Evolutionary conservation across 2,329 filamentous ascomycete genomes (phyloP), one percentile per base, ranked within the genome.

Genomic region (Stagonosporopsis chrysanthemi): DNA sequence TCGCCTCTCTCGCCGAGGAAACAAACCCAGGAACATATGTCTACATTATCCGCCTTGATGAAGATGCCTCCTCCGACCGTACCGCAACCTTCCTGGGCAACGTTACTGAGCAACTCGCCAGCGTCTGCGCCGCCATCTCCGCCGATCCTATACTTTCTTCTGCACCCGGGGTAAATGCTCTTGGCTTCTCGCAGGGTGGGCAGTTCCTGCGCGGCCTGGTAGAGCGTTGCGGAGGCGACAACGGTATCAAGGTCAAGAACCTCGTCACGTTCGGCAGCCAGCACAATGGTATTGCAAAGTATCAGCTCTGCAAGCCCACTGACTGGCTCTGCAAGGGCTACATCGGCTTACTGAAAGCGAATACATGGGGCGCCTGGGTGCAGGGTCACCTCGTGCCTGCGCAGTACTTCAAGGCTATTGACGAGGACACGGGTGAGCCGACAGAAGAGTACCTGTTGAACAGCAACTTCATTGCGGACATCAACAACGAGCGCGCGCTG

Each of bases 161-260:
- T 6, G 90, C 91, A 0, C 90, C 90, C 0, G 91, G 89, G 62
- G 83, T 97, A 72, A 95, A 98, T 77, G 94, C 93, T 31, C 80
- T 99, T 33, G 95, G 95, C 26, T 97, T 99, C 81, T 95, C 90
- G 14, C 95, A 99, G 77, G 95, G 95, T 62, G 95, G 95, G 1
- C 91, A 97, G 75, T 97, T 99, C 80, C 84, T 99, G n/a, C 88
- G 95, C 57, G 95, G 85, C 23, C 93, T 96, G 75, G 82, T 97
- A 63, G 88, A 99, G 82, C 86, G 91, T 40, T 99, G 95, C 75
- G 72, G 68, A 28, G 88, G 92, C 0, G 47, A 64, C 7, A 71
- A 69, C 31, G 88, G 92, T 0, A 46, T 67, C 12, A 88, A 86
- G 4, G 85, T 97, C 12, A 85, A 87, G 64, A 93, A 86, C 73